Evolutionary conservation across 208 protist genomes (phyloP).

Genomic region (Strigomonas culicis): DNA sequence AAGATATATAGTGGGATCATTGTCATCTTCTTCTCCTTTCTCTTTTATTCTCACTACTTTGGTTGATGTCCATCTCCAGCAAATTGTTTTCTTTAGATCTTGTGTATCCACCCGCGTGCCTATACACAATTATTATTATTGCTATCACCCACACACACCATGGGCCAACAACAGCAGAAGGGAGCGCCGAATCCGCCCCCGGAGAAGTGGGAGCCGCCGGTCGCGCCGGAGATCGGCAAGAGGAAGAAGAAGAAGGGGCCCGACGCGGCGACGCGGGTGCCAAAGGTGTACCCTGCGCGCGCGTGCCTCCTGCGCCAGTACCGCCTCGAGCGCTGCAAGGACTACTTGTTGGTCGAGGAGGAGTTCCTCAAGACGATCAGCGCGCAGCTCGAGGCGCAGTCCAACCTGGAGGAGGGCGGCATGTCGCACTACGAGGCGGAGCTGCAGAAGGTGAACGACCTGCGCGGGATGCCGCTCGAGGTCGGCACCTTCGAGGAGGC

Average conservation of each 20-base stretch:
- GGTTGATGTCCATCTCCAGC: conserved; percentile 4
- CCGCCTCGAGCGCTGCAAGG: conserved; percentile 98
- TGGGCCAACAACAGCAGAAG: conserved; percentile 70
- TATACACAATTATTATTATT: conserved; percentile 14
- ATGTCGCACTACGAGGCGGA: conserved; percentile 93
- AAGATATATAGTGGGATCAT: not conserved
- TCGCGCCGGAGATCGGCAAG: conserved; percentile 92
- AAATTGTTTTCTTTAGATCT: not conserved
- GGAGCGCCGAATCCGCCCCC: conserved; percentile 36
- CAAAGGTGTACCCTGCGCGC: conserved; percentile 93
- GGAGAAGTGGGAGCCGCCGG: conserved; percentile 95
- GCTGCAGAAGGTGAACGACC: conserved; percentile 96
- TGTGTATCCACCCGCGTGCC: not conserved
- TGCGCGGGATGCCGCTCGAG: conserved; percentile 97
- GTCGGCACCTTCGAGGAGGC: conserved; percentile 99
- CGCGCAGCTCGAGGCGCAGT: conserved; percentile 73
- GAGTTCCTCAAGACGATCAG: conserved; percentile 96
- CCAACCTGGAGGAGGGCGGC: conserved; percentile 73
- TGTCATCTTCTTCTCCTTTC: not conserved
- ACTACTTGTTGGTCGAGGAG: conserved; percentile 99
- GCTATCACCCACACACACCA: conserved; percentile 14
- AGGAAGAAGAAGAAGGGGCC: conserved; percentile 86
- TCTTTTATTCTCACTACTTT: conserved; percentile 2
- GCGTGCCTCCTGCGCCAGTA: conserved; percentile 98
- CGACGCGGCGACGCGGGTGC: conserved; percentile 70